Evolutionary conservation across 164 flowering plant species (phyloP).

Genomic region (Magnolia kwangsiensis): DNA sequence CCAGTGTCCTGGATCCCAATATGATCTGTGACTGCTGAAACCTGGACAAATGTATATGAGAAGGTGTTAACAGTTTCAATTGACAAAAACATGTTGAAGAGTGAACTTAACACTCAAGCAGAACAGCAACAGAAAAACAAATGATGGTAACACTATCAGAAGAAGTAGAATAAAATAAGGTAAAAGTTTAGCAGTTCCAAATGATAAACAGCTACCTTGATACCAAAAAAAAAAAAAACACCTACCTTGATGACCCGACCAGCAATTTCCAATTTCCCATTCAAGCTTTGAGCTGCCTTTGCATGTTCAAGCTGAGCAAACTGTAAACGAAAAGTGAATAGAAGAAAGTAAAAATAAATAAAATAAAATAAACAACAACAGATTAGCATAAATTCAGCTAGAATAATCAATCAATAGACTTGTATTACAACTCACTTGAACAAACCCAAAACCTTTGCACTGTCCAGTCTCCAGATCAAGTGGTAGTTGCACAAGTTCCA

Average conservation of each 20-base stretch:
- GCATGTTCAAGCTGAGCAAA: constrained; percentile 88
- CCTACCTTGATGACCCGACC: constrained; percentile 76
- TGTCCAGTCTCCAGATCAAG: constrained; percentile 92
- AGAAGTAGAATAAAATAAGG: no score
- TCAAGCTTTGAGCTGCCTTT: constrained; percentile 85
- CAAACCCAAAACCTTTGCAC: constrained; percentile 96
- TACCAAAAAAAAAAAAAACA: not conserved
- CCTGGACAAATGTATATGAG: constrained; percentile 30
- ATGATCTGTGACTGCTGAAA: constrained; percentile 93
- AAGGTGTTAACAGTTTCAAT: not conserved
- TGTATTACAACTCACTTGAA: constrained; percentile 55
- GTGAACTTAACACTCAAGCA: no score
- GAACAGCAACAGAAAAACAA: not conserved
- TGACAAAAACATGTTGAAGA: not conserved
- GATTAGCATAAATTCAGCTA: not conserved
- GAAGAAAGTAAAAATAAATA: not conserved
- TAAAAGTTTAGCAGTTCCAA: no score
- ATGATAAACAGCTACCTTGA: not conserved
- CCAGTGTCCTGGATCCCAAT: constrained; percentile 57
- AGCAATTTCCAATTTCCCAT: constrained; percentile 90
- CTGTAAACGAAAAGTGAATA: constrained; percentile 25
- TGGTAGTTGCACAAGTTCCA: constrained; percentile 92
- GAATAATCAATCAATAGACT: not conserved
- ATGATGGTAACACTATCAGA: not conserved
- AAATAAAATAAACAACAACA: not conserved